Percentiles rank a stretch among this genome's conserved stretches.
These are phyloP conservation scores for Amanita subjunquillea DNA, from an alignment of 768 basidiomycete genomes.

Conservation along the genomic window DNA sequence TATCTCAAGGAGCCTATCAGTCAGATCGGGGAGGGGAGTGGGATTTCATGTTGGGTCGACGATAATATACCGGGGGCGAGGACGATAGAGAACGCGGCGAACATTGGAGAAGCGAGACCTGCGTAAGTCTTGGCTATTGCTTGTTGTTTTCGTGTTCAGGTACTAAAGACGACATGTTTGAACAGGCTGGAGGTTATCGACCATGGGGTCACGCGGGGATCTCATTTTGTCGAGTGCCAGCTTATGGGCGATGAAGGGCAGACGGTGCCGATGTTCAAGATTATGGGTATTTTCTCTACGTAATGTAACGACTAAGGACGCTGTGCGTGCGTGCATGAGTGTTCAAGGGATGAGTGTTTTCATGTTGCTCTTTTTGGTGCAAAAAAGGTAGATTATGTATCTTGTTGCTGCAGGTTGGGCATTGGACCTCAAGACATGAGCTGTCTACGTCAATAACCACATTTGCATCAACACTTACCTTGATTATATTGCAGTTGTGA, in stretches of 20 bases:
- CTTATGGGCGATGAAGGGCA: constrained; percentile 82
- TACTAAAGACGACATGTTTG: constrained; percentile 2
- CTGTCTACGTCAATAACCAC: too few species aligned
- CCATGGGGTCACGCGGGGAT: constrained; percentile 71
- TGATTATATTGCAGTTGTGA: too few species aligned
- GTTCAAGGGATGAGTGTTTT: background rate
- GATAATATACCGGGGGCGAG: constrained; percentile 80
- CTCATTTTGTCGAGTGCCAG: constrained; percentile 90
- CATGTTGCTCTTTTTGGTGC: too few species aligned
- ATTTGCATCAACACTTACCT: too few species aligned
- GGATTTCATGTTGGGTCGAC: constrained; percentile 94
- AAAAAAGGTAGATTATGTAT: too few species aligned
- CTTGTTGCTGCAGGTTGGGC: too few species aligned
- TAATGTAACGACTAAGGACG: constrained; percentile 17
- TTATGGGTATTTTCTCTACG: constrained; percentile 83
- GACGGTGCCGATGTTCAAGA: constrained; percentile 74
- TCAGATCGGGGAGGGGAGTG: constrained; percentile 51
- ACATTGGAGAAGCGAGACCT: constrained; percentile 49
- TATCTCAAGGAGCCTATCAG: constrained; percentile 65
- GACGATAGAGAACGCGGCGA: constrained; percentile 68
- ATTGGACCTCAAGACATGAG: too few species aligned
- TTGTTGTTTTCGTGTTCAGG: background rate
- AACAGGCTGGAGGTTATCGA: constrained; percentile 79
- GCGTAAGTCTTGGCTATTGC: constrained; percentile 39
- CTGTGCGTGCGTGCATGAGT: background rate